Conservation (phyloP, 1,284 basidiomycete species). For the Exobasidium cylindrosporum region DNA sequence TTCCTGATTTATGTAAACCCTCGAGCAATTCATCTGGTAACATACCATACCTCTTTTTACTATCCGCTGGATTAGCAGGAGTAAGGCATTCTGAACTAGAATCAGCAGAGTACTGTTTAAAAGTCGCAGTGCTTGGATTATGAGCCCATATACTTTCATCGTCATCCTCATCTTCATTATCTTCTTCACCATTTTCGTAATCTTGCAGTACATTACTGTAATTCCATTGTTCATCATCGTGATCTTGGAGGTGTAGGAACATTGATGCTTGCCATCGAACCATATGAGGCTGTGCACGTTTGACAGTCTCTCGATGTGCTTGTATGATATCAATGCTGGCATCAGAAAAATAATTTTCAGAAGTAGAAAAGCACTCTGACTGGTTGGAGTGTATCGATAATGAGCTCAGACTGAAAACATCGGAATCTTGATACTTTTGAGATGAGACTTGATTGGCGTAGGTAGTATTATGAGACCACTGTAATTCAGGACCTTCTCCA, state of each 20-base stretch:
- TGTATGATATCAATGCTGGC: not conserved
- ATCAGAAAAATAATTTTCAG: not conserved
- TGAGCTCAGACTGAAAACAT: too few species aligned
- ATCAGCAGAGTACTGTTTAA: too few species aligned
- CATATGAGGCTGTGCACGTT: not conserved
- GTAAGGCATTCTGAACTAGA: too few species aligned
- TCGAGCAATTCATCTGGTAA: not conserved
- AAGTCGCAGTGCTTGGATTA: not conserved
- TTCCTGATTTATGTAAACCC: not conserved
- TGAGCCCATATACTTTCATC: not conserved
- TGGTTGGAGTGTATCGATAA: too few species aligned
- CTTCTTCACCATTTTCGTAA: not conserved
- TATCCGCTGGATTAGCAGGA: not conserved
- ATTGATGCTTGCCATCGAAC: not conserved
- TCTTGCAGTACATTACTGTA: not conserved
- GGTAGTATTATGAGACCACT: too few species aligned
- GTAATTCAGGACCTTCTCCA: too few species aligned
- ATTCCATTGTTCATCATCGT: not conserved
- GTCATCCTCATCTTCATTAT: not conserved
- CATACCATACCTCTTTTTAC: not conserved
- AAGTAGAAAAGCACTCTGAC: not conserved
- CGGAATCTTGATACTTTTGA: not conserved
- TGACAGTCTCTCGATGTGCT: not conserved
- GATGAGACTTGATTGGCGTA: not conserved
- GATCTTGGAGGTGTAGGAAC: not conserved